Base-by-base conservation (phyloP, 768 basidiomycete genomes). In the Phallus indusiatus region DNA sequence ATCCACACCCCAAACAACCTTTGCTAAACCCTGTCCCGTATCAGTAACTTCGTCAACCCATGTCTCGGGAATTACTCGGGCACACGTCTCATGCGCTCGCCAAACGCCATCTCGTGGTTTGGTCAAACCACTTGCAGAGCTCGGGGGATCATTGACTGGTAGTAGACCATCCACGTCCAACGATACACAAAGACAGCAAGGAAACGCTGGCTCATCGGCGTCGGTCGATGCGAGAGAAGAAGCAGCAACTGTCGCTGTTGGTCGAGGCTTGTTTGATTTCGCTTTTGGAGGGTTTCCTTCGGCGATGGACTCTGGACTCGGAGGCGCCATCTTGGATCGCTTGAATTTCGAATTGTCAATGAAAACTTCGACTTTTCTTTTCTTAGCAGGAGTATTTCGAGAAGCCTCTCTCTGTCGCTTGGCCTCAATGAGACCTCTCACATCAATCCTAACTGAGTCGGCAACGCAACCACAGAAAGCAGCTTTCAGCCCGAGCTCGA, bases 401-500 rank as follows among this genome's bases (percentile, higher is more conserved):
- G n/a, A 12, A 5, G 17, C 48, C 56, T 21, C 50, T n/a, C 21
- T 24, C 36, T 46, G 42, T 28, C 52, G 35, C 24, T 36, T 51
- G 18, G 48, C 57, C 50, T 52, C n/a, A 11, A 59, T 35, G 11
- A 59, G 33, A 14, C 57, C 50, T 21, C 20, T 42, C 10, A 59
- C 57, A 28, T 59, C 57, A 36, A 59, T 59, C 18, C 50, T 36
- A 3, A 59, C 57, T 10, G 57, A 59, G 50, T 59, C 57, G 20
- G 48, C 68, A n/a, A 89, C 77, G 66, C 88, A 90, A 65, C 81
- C 74, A 64, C 90, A 91, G 3, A 76, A 82, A 62, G 84, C 83
- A 7, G 95, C 94, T 57, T 78, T 81, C 59, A 90, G 77, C 1
- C 94, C 95, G 18, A 94, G 71, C 47, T 94, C 91, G 5, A 97